These are phyloP conservation scores for Oryza meyeriana DNA, from an alignment of 176 grass and related monocot species.

Conservation along the genomic window DNA sequence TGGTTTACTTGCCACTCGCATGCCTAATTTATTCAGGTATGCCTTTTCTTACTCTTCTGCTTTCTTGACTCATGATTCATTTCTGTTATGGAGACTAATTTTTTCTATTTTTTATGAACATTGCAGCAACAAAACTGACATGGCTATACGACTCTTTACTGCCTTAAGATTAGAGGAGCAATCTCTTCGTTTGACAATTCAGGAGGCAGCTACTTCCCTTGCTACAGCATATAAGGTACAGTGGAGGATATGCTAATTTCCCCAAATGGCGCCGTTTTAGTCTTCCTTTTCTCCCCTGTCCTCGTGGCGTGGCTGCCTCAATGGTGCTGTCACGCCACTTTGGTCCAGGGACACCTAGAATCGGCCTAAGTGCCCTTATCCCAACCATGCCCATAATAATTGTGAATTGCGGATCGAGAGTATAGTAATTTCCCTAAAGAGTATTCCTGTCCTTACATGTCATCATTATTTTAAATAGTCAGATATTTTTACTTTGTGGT, in stretches of 20 bases:
- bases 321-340: too few relatives aligned
- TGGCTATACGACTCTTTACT: slow-evolving; percentile 83
- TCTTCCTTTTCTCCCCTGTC: too few relatives aligned
- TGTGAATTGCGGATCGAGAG: neutral
- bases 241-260: slow-evolving; percentile 2
- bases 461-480: neutral
- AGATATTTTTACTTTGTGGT: neutral
- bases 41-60: slow-evolving; percentile 12
- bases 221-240: slow-evolving; percentile 86
- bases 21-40: slow-evolving; percentile 96
- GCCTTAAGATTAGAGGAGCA: slow-evolving; percentile 89
- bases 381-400: neutral
- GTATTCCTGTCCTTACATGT: too few relatives aligned
- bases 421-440: too few relatives aligned
- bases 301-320: too few relatives aligned
- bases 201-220: slow-evolving; percentile 79
- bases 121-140: slow-evolving; percentile 87
- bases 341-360: too few relatives aligned
- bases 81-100: slow-evolving; percentile 19
- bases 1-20: slow-evolving; percentile 83
- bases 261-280: neutral
- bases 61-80: slow-evolving; percentile 13
- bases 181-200: slow-evolving; percentile 70
- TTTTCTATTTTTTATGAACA: slow-evolving; percentile 19
- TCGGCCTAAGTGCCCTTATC: too few relatives aligned